Evolutionary conservation across 495 filamentous ascomycete species (phyloP), one percentile per base, ranked within the genome.

Genomic region (Penicillium canariense): DNA sequence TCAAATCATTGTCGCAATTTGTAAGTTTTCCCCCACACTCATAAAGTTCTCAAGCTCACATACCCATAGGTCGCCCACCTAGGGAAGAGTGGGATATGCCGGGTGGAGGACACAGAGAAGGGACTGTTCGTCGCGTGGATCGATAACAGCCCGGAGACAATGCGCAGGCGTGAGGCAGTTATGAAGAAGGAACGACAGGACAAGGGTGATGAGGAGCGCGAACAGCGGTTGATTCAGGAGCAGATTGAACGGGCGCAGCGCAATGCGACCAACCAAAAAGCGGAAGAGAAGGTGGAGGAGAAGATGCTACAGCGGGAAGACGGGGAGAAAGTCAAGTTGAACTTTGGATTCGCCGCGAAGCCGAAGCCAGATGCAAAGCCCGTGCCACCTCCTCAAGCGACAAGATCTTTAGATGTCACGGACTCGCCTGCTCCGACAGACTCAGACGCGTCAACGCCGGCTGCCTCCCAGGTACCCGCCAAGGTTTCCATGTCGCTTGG

Each of bases 91-190:
- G 88, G 92, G 0, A 82, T 96, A 28, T 92, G 88, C 65, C 76
- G 85, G 20, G 90, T 97, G 0, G 88, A 95, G 58, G 94, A 98
- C 61, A 88, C 85, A 39, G 91, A 95, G 40, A 92, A 95, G 63
- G 76, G 94, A 1, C 57, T 97, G 12, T 86, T 90, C 60, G 81
- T 99, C 47, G 80, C 84, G 5, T 99, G 92, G 89, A 84, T 97
- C 27, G 93, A 99, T 70, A 88, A 92, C 61, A 87, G 82, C 27
- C 89, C 91, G 0, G 92, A 96, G 47, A 88, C 90, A 0, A 73
- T 97, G 65, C 76, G 82, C 62, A 75, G 90, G 46, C 79, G 87
- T 40, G 92, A 97, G 54, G 90, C 87, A 20, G 77, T 96, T 31
- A 71, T 87, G 63, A 85, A 86, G 69, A 91, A 89, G 71, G 91